Percentiles rank a stretch among this genome's conserved stretches.
Conservation (phyloP, 148 eudicot species). For the Agrostemma githago region DNA sequence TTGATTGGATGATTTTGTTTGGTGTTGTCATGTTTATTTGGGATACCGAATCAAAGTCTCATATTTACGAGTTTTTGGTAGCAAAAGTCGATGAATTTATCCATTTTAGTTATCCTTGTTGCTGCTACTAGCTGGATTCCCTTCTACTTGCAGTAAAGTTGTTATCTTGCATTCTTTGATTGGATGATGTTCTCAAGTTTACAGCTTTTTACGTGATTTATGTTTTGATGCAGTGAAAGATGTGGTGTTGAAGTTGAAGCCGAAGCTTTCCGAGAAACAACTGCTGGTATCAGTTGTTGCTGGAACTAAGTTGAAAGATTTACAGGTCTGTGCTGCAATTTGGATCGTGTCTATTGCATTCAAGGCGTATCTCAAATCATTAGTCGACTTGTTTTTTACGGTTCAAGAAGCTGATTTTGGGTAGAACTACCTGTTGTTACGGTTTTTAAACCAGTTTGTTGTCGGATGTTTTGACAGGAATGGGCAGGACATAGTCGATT, state of each 20-base stretch:
- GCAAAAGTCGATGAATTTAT: too few species aligned
- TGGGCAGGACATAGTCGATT: conserved; percentile 89
- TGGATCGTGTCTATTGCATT: too few species aligned
- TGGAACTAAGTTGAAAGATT: conserved; percentile 73
- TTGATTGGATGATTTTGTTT: not conserved
- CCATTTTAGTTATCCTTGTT: too few species aligned
- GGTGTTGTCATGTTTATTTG: not conserved
- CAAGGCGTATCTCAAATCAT: too few species aligned
- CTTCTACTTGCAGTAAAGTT: too few species aligned
- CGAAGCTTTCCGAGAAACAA: conserved; percentile 63
- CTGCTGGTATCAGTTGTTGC: conserved; percentile 92
- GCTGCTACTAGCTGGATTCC: too few species aligned
- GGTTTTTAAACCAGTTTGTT: not conserved
- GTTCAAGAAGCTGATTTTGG: too few species aligned
- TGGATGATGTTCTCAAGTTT: not conserved
- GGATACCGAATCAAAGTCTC: too few species aligned
- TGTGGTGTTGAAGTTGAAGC: conserved; percentile 55
- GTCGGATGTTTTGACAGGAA: conserved; percentile 40
- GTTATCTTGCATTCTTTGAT: too few species aligned
- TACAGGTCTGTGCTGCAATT: conserved; percentile 48
- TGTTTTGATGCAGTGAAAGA: conserved; percentile 49
- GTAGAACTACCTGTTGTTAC: too few species aligned
- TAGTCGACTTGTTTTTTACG: too few species aligned
- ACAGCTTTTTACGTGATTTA: not conserved
- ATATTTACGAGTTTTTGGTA: too few species aligned